Evolutionary conservation across 805 yeast genomes (phyloP), one percentile per base, ranked within the genome.

Genomic region (Kodamaea hsintzibuensis): DNA sequence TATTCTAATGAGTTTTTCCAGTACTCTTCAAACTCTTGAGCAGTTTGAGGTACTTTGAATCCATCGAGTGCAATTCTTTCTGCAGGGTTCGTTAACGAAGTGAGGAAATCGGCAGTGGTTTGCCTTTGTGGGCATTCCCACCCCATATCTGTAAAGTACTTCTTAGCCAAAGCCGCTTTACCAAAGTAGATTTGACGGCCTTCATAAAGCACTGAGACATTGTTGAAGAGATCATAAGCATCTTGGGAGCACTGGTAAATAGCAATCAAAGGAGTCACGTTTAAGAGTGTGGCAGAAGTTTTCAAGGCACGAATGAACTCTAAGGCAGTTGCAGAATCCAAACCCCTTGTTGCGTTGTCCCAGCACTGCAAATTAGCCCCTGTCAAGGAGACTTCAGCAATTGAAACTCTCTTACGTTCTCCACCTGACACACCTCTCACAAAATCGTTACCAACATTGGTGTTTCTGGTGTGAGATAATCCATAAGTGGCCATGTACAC

Each of bases 301-400:
- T 88, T 83, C 56, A 89, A 75, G 17, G 90, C 86, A 56, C 82
- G 76, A 42, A 87, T 77, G 62, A 83, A 89, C 65, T 88, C 92
- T 58, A 86, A 75, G 2, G 96, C 96, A 43, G 95, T 88, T 9
- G 95, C 88, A 3, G 95, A 80, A 71, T 89, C 96, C 55, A 89
- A 77, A 62, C 96, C 96, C 74, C 95, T 82, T 5, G 96, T 89
- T 4, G 93, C 87, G 64, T 89, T 89, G 73, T 89, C 92, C 83
- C 89, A 86, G 68, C 88, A 83, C 58, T 81, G 85, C 49, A 86
- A 74, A 47, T 81, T 73, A 27, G 90, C 86, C 27, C 85, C 82
- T 49, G 85, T 77, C 47, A 87, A 80, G 46, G 86, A 72, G 1
- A 88, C 88, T 70, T 89, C 96, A 10, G 91, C 90, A 62, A 89